phyloP scores from a whole-genome alignment of 352 stramenopile species.

The Globisporangium alternatum region DNA sequence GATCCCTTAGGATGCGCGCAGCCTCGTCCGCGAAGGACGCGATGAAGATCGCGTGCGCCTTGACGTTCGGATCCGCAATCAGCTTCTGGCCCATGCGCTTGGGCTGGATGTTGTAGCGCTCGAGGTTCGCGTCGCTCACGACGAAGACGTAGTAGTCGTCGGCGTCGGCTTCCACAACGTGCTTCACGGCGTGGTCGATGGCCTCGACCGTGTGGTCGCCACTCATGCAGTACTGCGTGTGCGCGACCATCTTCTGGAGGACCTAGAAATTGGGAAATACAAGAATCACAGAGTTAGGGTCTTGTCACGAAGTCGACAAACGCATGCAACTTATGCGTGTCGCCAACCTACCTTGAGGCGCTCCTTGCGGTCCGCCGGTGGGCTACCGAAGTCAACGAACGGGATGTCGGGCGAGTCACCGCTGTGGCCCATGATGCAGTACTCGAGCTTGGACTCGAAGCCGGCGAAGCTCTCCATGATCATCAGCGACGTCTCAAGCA shows the following conservation, averaged over 20 bases:
- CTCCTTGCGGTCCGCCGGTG: conserved; percentile 84
- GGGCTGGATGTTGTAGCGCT: conserved; percentile 87
- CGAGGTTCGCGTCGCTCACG: conserved; percentile 94
- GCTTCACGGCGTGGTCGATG: conserved; percentile 76
- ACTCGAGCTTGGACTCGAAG: conserved; percentile 89
- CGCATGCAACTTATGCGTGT: neutral
- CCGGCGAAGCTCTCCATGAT: conserved; percentile 95
- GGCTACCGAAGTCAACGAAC: conserved; percentile 88
- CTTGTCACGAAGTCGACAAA: neutral
- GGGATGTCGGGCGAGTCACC: conserved; percentile 85
- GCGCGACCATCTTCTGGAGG: conserved; percentile 92
- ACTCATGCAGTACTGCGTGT: conserved; percentile 93
- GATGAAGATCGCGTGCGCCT: conserved; percentile 83
- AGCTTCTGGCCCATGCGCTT: conserved; percentile 52
- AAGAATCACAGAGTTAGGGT: neutral
- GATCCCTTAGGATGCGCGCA: conserved; percentile 47
- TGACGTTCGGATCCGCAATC: conserved; percentile 46
- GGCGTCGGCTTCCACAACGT: conserved; percentile 54
- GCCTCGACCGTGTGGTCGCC: conserved; percentile 95
- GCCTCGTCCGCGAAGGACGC: conserved; percentile 84
- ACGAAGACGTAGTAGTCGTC: conserved; percentile 91
- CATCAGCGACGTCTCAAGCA: conserved; percentile 93
- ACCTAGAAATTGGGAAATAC: conserved; percentile 28
- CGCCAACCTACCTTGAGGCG: conserved; percentile 50
- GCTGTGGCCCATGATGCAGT: conserved; percentile 92